Percentiles rank a stretch among this genome's conserved stretches.
Evolutionary conservation across 805 yeast genomes (phyloP).

Genomic region (Schizosaccharomyces osmophilus): DNA sequence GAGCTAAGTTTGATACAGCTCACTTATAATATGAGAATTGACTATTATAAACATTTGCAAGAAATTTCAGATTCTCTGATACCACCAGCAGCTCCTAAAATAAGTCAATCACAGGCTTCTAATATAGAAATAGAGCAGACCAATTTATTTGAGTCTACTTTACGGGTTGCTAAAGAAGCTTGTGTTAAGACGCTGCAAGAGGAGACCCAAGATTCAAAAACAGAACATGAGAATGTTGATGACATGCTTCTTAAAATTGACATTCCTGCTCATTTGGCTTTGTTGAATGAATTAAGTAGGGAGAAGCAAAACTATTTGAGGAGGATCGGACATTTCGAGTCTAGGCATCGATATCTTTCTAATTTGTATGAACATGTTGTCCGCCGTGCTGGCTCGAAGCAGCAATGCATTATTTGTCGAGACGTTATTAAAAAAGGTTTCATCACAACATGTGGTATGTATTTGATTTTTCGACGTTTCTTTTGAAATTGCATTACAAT

Average conservation of each 20-base stretch:
- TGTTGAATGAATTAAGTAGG: constrained; percentile 7
- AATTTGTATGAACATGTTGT: constrained; percentile 17
- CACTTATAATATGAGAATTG: constrained; percentile 56
- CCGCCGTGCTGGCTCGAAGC: constrained; percentile 15
- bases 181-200: no score
- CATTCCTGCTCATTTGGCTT: neutral
- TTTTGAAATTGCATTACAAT: no score
- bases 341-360: constrained; percentile 23
- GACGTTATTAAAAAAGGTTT: constrained; percentile 48
- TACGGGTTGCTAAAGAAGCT: no score
- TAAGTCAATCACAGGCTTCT: neutral
- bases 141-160: no score
- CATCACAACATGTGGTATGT: constrained; percentile 45
- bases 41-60: constrained; percentile 66
- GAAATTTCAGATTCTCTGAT: constrained; percentile 57
- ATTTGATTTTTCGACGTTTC: neutral
- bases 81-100: neutral
- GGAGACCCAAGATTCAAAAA: no score
- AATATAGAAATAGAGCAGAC: no score
- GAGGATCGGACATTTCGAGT: constrained; percentile 16
- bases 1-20: constrained; percentile 30
- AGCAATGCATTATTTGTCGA: constrained; percentile 58
- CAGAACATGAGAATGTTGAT: no score
- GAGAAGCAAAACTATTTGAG: constrained; percentile 6
- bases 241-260: neutral